These are phyloP conservation scores for Phytophthora pluvialis DNA, from an alignment of 352 stramenopile species.

Conservation along the genomic window DNA sequence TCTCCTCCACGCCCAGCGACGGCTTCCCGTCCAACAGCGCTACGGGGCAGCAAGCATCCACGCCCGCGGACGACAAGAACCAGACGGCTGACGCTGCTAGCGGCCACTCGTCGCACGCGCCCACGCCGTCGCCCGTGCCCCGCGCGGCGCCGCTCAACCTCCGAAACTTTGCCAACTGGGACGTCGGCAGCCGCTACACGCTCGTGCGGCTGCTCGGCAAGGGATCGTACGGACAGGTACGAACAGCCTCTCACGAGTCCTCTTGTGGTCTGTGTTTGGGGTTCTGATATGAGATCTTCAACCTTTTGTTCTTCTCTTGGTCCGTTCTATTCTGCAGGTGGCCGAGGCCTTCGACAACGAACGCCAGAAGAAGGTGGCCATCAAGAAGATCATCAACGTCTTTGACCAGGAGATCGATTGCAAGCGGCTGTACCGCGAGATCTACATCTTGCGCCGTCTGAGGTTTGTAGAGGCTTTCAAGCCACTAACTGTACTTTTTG, in stretches of 20 bases:
- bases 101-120: constrained; percentile 43
- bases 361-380: constrained; percentile 83
- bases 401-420: constrained; percentile 90
- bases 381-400: constrained; percentile 92
- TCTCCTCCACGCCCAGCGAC: constrained; percentile 63
- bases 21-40: constrained; percentile 42
- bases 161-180: constrained; percentile 86
- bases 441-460: constrained; percentile 88
- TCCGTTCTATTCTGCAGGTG: constrained; percentile 40
- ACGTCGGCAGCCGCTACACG: constrained; percentile 79
- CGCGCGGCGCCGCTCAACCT: constrained; percentile 79
- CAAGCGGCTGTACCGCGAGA: constrained; percentile 88
- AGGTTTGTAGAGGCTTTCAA: constrained; percentile 39
- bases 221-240: constrained; percentile 86
- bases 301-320: background rate
- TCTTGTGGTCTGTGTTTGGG: background rate
- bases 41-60: constrained; percentile 22
- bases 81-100: constrained; percentile 26
- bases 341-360: constrained; percentile 84
- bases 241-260: background rate
- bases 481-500: constrained; percentile 10
- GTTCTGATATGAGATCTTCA: constrained; percentile 15
- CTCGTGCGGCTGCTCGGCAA: constrained; percentile 85
- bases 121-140: constrained; percentile 66
- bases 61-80: constrained; percentile 36